Conservation (phyloP, 78 protist species). For the Dictyostelium brefeldianum region DNA sequence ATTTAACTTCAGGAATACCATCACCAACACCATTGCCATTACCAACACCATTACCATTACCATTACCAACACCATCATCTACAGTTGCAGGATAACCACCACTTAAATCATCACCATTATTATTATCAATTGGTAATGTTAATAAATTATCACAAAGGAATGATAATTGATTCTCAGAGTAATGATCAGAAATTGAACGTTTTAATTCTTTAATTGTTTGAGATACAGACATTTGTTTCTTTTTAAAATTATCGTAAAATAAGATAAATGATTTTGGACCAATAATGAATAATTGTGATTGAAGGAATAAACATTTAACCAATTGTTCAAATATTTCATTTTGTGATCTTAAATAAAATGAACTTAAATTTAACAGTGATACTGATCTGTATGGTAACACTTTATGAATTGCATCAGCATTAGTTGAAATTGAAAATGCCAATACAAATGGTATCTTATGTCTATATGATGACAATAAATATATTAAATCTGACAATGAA, state of each 20-base stretch:
- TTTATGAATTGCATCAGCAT: constrained; percentile 14
- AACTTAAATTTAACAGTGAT: constrained; percentile 5
- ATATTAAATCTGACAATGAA: constrained; percentile 20
- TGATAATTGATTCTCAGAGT: neutral
- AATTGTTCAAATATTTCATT: constrained; percentile 41
- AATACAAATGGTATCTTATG: constrained; percentile 44
- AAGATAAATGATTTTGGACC: neutral
- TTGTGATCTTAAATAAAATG: constrained; percentile 20
- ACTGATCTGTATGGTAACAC: neutral
- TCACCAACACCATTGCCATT: neutral
- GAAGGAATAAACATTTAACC: neutral
- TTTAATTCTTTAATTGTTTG: neutral
- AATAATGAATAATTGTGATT: neutral
- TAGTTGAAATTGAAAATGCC: constrained; percentile 42
- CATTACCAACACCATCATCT: neutral
- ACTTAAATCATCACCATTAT: neutral
- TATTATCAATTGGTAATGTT: neutral
- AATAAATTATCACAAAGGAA: neutral
- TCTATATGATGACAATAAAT: constrained; percentile 14
- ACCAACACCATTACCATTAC: neutral
- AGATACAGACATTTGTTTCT: constrained; percentile 9
- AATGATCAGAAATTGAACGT: neutral
- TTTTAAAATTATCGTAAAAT: constrained; percentile 23
- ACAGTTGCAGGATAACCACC: neutral
- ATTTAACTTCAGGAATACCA: too few species aligned